Evolutionary conservation across 1,139 yeast species (phyloP).

Genomic region (Meyerozyma guilliermondii): DNA sequence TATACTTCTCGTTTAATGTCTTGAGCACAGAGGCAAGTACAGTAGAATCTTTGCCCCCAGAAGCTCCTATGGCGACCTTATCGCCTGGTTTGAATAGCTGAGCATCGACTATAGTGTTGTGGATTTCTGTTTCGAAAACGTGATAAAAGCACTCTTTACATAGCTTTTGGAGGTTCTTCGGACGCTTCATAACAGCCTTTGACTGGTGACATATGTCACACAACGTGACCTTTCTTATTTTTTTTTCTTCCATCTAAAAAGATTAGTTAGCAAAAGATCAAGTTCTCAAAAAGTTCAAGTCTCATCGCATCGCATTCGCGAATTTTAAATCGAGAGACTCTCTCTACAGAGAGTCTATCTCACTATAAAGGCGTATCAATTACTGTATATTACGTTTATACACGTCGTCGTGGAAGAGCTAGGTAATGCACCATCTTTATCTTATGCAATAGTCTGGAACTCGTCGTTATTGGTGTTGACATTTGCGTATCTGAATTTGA

Average conservation of each 20-base stretch:
- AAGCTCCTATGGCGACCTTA: conserved; percentile 92
- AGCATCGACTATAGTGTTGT: conserved; percentile 73
- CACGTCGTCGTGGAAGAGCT: conserved; percentile 1
- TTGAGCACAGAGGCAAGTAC: conserved; percentile 87
- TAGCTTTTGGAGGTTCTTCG: conserved; percentile 86
- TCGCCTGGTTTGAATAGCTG: conserved; percentile 76
- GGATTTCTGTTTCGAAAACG: conserved; percentile 94
- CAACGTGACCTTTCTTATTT: conserved; percentile 37
- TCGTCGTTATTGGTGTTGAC: conserved; percentile 45
- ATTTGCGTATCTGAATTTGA: conserved; percentile 43
- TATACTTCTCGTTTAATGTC: conserved; percentile 78
- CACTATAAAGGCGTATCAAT: neutral
- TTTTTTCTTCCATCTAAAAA: conserved; percentile 8
- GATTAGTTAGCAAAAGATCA: no score
- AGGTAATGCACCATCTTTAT: neutral
- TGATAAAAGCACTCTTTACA: conserved; percentile 87
- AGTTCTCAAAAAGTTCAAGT: neutral
- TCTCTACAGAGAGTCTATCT: neutral
- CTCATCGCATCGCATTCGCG: neutral
- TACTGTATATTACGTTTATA: conserved; percentile 1
- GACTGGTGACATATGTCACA: conserved; percentile 87
- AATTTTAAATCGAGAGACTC: neutral
- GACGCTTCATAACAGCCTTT: conserved; percentile 85
- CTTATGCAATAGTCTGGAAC: conserved; percentile 32
- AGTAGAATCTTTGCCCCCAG: conserved; percentile 98